Base-by-base conservation (phyloP, 495 filamentous ascomycete genomes). In the Hypoxylon lenormandii region DNA sequence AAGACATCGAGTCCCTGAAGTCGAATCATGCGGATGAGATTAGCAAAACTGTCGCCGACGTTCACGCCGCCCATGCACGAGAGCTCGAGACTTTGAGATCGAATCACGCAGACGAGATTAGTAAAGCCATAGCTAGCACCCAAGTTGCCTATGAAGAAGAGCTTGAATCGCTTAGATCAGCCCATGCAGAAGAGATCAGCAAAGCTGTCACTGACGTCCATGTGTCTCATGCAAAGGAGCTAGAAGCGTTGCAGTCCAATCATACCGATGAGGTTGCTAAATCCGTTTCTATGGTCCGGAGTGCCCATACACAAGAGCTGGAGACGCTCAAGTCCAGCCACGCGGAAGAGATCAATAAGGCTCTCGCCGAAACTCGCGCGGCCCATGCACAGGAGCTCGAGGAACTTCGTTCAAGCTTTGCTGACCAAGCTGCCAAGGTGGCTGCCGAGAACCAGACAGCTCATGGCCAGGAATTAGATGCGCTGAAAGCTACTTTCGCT, bases 321-420 rank as follows among this genome's bases (percentile, higher is more conserved):
- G 77, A 83, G 46, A 36, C 74, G 0, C 69, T 85, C 16, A 82
- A 84, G 70, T 76, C 75, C 5, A 76, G 70, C 50, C 82, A 84
- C 43, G 76, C 79, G 19, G 73, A 69, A n/a, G 74, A 83, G 42
- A 69, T 81, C 4, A 74, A 72, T 23, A 75, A 70, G 18, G 45
- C 80, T 22, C 77, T 78, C 73, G 58, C 55, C 13, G 72, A 81
- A 57, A 67, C 74, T 45, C 75, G 73, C 26, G 64, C 61, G 22
- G 64, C 64, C 16, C 72, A 82, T 37, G 65, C 69, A 5, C 75
- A 72, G 51, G 76, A 81, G 40, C 62, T 82, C 5, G 78, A 82
- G 49, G 66, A 67, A 2, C 74, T 84, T 19, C 74, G 78, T 55
- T 69, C 74, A 5, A 68, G 45, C 11, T 80, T 81, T 54, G 73